Base-by-base conservation (phyloP, 139 green algal genomes). In the Coccomyxa sp. region DNA sequence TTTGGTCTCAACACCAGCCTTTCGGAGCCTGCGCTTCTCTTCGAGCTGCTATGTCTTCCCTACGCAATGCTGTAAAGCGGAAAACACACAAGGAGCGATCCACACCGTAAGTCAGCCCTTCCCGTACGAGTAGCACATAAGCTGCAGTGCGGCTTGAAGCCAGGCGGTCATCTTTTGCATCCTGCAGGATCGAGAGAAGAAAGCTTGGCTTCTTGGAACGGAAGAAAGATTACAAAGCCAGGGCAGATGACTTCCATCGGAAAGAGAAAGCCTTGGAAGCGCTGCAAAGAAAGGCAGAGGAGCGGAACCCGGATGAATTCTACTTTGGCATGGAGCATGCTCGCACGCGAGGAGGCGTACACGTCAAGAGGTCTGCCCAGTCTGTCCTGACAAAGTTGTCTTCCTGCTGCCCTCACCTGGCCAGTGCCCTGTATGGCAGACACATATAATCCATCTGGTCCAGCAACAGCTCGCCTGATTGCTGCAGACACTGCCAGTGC, bases 301-400 rank as follows among this genome's bases (percentile, higher is more conserved):
- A 97, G 79, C 91, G 94, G 73, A 99, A 99, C 82, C 94, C 94
- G 6, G 95, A 99, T 91, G 96, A 99, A 88, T 99, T 99, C 83
- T 98, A 99, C 85, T 98, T 98, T 86, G 95, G 87, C 0, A 99
- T 99, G 96, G 85, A 98, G 82, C 96, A 95, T 44, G 73, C 81
- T 0, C 78, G 82, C 7, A 98, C 94, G 0, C 89, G 90, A 73
- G 89, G 91, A 40, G 95, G 95, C 10, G 89, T 99, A 41, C 94
- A 98, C 78, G 58, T 90, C 35, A 83, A 35, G 12, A 84, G 76
- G 82, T 86, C 22, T 64, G 50, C 50, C 5, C n/a, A n/a, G n/a
- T n/a, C n/a, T n/a, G n/a, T n/a, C n/a, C n/a, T n/a, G n/a, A n/a
- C n/a, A n/a, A n/a, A n/a, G n/a, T n/a, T n/a, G n/a, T n/a, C n/a